A percentile compares a stretch with the other conserved stretches of the same genome.
phyloP scores from a whole-genome alignment of 2,329 filamentous ascomycete species.

The Eutypa lata region DNA sequence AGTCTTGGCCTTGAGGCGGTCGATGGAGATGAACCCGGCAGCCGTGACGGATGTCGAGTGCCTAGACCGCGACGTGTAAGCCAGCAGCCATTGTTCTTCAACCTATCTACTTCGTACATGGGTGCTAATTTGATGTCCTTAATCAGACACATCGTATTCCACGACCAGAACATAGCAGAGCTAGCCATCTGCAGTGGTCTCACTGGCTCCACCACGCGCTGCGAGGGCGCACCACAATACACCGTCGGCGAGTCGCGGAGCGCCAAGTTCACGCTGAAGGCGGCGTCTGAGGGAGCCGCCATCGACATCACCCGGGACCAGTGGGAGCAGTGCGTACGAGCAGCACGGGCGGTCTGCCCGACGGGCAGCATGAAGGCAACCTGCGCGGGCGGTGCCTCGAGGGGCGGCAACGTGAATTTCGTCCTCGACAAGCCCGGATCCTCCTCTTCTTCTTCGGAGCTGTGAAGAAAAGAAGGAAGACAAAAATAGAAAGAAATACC shows the following conservation, averaged over 20 bases:
- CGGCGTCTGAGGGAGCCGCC: slow-evolving; percentile 38
- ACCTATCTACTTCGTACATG: too few species aligned
- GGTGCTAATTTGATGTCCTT: slow-evolving; percentile 7
- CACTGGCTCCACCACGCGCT: slow-evolving; percentile 42
- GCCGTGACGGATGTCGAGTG: slow-evolving; percentile 39
- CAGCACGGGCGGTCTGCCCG: slow-evolving; percentile 48
- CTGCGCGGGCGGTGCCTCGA: slow-evolving; percentile 46
- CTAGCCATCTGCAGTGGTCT: slow-evolving; percentile 52
- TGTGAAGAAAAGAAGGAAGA: slow-evolving; percentile 1
- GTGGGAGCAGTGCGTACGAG: slow-evolving; percentile 53
- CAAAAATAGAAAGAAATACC: too few species aligned
- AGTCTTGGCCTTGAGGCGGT: slow-evolving; percentile 38
- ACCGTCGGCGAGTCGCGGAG: slow-evolving; percentile 45
- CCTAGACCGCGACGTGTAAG: slow-evolving; percentile 39
- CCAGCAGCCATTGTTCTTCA: too few species aligned
- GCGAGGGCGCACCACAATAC: slow-evolving; percentile 39
- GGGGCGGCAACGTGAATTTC: slow-evolving; percentile 45
- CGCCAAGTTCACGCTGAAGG: slow-evolving; percentile 44
- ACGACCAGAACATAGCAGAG: slow-evolving; percentile 47
- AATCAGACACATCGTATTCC: slow-evolving; percentile 40
- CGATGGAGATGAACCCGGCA: slow-evolving; percentile 36
- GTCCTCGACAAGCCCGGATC: slow-evolving; percentile 29
- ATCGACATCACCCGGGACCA: slow-evolving; percentile 52
- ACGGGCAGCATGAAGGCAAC: slow-evolving; percentile 45
- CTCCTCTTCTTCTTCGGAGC: background rate